Evolutionary conservation across 208 protist genomes (phyloP), one percentile per base, ranked within the genome.

Genomic region (Strigomonas galati): DNA sequence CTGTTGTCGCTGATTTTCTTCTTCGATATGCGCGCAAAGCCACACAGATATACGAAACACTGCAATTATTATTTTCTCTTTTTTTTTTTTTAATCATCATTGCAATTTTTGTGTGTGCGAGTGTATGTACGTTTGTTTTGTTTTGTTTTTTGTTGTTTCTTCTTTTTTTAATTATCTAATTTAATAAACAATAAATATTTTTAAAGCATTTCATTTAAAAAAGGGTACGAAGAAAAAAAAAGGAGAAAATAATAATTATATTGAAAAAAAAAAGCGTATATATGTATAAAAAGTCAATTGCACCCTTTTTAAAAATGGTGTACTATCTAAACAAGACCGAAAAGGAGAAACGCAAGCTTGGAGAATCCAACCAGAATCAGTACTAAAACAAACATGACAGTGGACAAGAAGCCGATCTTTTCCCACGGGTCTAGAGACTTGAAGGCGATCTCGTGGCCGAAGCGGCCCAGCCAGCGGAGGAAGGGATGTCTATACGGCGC

Each of bases 401-500:
- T 59, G n/a, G 65, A 28, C 1, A 81, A 0, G 49, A 79, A 62
- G 26, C 65, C 54, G 19, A 81, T 60, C 48, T 79, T 76, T 54
- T 94, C 88, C 24, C 44, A 65, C n/a, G 78, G 78, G 37, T 86
- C 76, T 61, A 92, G 55, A 10, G 79, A 67, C 14, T 66, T 65
- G 44, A 90, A 68, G 2, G 74, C 84, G 32, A 85, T 76, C 58
- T 91, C 84, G 1, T 65, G 59, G 12, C 64, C 65, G 19, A 94
- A 53, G 10, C 73, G 71, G 44, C 78, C 69, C 17, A 89, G 54
- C 43, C 53, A 68, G 12, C 69, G 62, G 49, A 69, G 48, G 14
- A 84, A 60, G 12, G 76, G 26, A 10, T 40, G 35, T 40, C 35
- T 40, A 40, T 40, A 40, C 35, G 35, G 35, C 10, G 35, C 35